Base-by-base conservation (phyloP, 225 moss, liverwort and hornwort species). In the Straminergon stramineum region DNA sequence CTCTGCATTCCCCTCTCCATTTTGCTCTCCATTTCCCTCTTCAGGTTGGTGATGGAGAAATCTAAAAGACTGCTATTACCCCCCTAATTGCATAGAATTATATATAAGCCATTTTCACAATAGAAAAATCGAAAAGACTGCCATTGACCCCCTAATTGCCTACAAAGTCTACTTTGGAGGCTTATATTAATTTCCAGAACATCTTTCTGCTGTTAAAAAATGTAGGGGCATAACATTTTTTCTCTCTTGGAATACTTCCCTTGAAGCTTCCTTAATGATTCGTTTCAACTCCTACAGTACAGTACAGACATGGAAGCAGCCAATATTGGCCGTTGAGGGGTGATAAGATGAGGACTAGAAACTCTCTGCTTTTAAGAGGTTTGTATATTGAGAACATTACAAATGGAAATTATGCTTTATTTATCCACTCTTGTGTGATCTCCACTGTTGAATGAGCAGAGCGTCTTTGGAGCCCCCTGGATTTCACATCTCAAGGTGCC, bases 381-480 rank as follows among this genome's bases (percentile, higher is more conserved):
- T 83, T 65, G 51, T 35, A n/a, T 82, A 39, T 77, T 8, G 60
- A 71, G 65, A 57, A 58, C 13, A 58, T 23, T 12, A 11, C 81
- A 81, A 31, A 26, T 74, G 80, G 58, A 58, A 12, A 51, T 34
- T 34, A 28, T 60, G 60, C 19, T 60, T 26, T 21, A 16, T 30
- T 67, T 17, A 53, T 39, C n/a, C 56, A 28, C 69, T 56, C 84
- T 20, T 60, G 70, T 17, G 52, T 34, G 34, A 48, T 83, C 32
- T 41, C 45, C 12, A 13, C n/a, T 39, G 15, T 86, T 52, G 75
- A 7, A 69, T 89, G 28, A 35, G 41, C 93, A 96, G 99, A 99
- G 91, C 97, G 97, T 77, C 90, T 99, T 6, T 97, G 99, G 99
- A 99, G 99, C 85, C 93, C 94, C 16, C 70, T 83, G 1, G 84